Conservation (phyloP, 345 rosid genomes). For the Bruguiera sexangula region DNA sequence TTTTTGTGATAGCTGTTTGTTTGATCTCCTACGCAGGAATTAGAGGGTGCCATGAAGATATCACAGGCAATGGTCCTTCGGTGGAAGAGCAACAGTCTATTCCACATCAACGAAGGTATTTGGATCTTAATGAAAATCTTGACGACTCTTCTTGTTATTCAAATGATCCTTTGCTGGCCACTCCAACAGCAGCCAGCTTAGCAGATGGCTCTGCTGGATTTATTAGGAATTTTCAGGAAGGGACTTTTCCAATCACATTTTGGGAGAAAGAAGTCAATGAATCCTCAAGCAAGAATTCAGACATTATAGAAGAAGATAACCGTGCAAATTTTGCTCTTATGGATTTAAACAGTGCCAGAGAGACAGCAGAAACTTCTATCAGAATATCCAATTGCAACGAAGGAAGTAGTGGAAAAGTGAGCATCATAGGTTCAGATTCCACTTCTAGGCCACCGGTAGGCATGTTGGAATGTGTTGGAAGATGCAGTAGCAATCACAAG, state of each 20-base stretch:
- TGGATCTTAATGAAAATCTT: slow-evolving; percentile 43
- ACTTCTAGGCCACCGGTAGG: slow-evolving; percentile 10
- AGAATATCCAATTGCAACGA: background rate
- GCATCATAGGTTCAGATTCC: slow-evolving; percentile 15
- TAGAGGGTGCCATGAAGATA: slow-evolving; percentile 7
- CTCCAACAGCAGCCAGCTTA: slow-evolving; percentile 22
- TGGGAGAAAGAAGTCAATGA: slow-evolving; percentile 8
- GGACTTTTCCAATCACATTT: slow-evolving; percentile 9
- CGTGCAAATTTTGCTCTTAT: slow-evolving; percentile 9
- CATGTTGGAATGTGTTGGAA: slow-evolving; percentile 16
- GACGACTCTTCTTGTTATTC: slow-evolving; percentile 33
- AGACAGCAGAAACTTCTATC: slow-evolving; percentile 9
- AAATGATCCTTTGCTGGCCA: slow-evolving; percentile 13
- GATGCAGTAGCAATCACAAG: slow-evolving; percentile 15
- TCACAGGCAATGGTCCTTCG: slow-evolving; percentile 3
- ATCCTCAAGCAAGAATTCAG: slow-evolving; percentile 13
- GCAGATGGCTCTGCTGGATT: slow-evolving; percentile 12
- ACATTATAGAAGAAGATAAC: slow-evolving; percentile 11
- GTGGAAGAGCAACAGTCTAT: slow-evolving; percentile 14
- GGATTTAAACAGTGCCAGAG: slow-evolving; percentile 5
- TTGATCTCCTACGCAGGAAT: slow-evolving; percentile 25
- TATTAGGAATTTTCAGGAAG: slow-evolving; percentile 10
- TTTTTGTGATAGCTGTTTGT: background rate
- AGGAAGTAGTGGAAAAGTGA: background rate
- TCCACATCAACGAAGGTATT: slow-evolving; percentile 12